Percentiles rank a stretch among this genome's conserved stretches.
Evolutionary conservation across 2,329 filamentous ascomycete species (phyloP).

Genomic region (Sporothrix euskadiensis): DNA sequence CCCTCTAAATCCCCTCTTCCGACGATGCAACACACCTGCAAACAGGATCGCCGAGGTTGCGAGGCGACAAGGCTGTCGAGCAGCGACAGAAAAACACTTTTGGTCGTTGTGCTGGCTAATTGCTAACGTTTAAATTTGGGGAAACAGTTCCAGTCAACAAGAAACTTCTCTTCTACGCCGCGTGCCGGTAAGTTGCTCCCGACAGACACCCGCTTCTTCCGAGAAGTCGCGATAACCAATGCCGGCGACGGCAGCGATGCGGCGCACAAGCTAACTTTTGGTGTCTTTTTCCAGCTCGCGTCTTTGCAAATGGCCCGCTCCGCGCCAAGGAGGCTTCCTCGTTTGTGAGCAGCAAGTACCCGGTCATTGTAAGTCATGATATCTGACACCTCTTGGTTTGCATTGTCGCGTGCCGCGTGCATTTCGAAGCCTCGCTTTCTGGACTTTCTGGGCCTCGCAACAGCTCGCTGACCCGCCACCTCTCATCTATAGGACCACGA

Average conservation of each 20-base stretch:
- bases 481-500: constrained; percentile 74
- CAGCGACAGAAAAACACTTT: not conserved
- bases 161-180: constrained; percentile 85
- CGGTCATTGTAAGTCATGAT: constrained; percentile 71
- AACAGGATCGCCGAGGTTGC: not conserved
- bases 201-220: not conserved
- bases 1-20: constrained; percentile 10
- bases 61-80: not conserved
- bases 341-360: constrained; percentile 85
- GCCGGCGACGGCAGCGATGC: not conserved
- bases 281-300: constrained; percentile 61
- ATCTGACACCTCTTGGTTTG: not conserved
- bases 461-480: not conserved
- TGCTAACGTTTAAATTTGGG: constrained; percentile 5
- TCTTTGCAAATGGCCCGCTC: constrained; percentile 81
- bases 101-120: not conserved
- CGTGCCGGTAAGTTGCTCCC: constrained; percentile 63
- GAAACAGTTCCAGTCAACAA: constrained; percentile 40
- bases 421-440: not conserved
- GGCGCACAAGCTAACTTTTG: not conserved
- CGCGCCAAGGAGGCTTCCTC: constrained; percentile 91
- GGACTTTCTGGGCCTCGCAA: not conserved
- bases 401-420: not conserved
- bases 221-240: not conserved
- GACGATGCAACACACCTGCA: not conserved